Percentiles rank a stretch among this genome's conserved stretches.
Conservation (phyloP, 768 basidiomycete genomes). For the Lepiota brunneoincarnata region DNA sequence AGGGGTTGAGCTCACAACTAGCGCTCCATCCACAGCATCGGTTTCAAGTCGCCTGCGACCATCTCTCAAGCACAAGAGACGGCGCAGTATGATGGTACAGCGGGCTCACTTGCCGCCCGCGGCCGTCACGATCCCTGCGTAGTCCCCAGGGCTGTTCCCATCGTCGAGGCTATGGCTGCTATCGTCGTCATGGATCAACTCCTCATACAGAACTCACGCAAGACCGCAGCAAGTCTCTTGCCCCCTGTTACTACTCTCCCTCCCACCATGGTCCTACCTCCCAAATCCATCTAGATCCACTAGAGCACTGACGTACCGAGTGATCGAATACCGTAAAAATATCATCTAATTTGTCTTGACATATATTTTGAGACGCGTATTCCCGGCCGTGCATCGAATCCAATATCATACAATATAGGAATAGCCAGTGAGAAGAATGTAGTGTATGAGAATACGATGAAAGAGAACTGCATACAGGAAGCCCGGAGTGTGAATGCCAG, state of each 20-base stretch:
- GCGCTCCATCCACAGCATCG: conserved; percentile 52
- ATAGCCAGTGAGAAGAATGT: background rate
- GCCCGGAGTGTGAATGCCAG: background rate
- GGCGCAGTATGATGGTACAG: conserved; percentile 89
- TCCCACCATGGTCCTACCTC: conserved; percentile 76
- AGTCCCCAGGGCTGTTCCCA: conserved; percentile 94
- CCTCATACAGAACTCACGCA: conserved; percentile 84
- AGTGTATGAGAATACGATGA: background rate
- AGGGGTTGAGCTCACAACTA: background rate
- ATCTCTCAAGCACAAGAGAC: conserved; percentile 91
- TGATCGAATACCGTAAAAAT: background rate
- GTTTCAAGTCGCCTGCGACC: conserved; percentile 98
- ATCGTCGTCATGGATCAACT: conserved; percentile 94
- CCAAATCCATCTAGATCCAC: conserved; percentile 33
- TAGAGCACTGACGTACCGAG: conserved; percentile 12
- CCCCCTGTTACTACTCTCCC: conserved; percentile 88
- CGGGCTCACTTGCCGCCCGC: conserved; percentile 83
- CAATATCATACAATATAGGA: background rate
- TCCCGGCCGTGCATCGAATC: background rate
- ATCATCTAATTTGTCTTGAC: background rate
- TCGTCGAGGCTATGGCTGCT: conserved; percentile 97
- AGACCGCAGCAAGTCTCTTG: conserved; percentile 70
- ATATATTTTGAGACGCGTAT: background rate
- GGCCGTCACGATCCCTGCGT: conserved; percentile 98
- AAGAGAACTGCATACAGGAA: conserved; percentile 1